Percentiles rank a stretch among this genome's conserved stretches.
Conservation (phyloP, 345 rosid genomes). For the Gossypium anomalum region DNA sequence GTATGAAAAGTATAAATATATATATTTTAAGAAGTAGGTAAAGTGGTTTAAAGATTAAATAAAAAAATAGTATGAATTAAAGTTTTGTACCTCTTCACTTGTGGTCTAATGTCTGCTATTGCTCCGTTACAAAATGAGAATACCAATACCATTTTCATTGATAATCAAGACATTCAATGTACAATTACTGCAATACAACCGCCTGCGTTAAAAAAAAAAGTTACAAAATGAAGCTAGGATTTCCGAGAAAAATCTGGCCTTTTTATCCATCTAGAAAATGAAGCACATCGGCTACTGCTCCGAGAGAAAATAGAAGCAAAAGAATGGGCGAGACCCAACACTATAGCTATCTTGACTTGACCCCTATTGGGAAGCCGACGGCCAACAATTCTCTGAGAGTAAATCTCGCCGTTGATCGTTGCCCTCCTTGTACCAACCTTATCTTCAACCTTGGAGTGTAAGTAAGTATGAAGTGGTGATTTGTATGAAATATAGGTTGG, state of each 20-base stretch:
- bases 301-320: slow-evolving; percentile 37
- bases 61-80: no score
- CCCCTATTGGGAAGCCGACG: slow-evolving; percentile 50
- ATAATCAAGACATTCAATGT: not conserved
- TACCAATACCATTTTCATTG: no score
- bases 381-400: slow-evolving; percentile 1
- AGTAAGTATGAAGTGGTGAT: not conserved
- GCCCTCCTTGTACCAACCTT: slow-evolving; percentile 17
- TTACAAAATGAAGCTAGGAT: not conserved
- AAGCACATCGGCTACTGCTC: not conserved
- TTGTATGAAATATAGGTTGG: not conserved
- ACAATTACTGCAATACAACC: not conserved
- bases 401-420: slow-evolving; percentile 13
- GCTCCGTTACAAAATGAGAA: no score
- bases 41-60: no score
- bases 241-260: not conserved
- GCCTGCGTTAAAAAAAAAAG: not conserved
- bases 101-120: no score
- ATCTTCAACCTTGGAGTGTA: not conserved
- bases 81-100: no score
- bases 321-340: slow-evolving; percentile 38
- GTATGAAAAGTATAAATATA: no score
- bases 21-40: no score
- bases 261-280: not conserved
- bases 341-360: slow-evolving; percentile 38